Percentiles rank a stretch among this genome's conserved stretches.
Evolutionary conservation across 306 rosid genomes (phyloP).

Genomic region (Gastrolobium villosum): DNA sequence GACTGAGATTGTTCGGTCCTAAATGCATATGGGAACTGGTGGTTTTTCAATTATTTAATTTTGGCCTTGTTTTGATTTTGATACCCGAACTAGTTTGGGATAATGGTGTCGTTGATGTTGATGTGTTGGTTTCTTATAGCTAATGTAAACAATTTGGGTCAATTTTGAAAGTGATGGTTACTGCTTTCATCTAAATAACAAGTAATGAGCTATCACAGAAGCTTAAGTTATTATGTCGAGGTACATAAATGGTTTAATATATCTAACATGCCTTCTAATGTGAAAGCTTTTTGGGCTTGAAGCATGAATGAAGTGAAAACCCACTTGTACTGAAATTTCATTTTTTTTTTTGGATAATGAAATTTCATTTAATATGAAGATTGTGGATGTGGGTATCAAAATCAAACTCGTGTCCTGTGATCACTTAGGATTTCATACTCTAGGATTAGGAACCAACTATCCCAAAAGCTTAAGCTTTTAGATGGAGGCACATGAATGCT

Average conservation of each 20-base stretch:
- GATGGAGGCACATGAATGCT: background rate
- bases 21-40: background rate
- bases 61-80: background rate
- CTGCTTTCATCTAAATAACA: background rate
- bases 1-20: background rate
- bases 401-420: background rate
- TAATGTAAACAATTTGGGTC: background rate
- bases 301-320: background rate
- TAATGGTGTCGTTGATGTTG: too few relatives aligned
- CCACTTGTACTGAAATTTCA: slow-evolving; percentile 2
- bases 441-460: background rate
- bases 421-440: background rate
- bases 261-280: background rate
- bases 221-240: background rate
- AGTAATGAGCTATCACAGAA: background rate
- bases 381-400: background rate
- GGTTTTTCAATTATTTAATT: too few relatives aligned
- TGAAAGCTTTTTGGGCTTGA: slow-evolving; percentile 3
- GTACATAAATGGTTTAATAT: background rate
- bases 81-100: background rate
- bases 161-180: background rate
- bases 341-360: background rate
- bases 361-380: background rate
- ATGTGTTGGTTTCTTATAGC: background rate
- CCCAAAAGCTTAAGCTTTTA: background rate